Conservation (phyloP, 805 yeast genomes). For the Brettanomyces bruxellensis region DNA sequence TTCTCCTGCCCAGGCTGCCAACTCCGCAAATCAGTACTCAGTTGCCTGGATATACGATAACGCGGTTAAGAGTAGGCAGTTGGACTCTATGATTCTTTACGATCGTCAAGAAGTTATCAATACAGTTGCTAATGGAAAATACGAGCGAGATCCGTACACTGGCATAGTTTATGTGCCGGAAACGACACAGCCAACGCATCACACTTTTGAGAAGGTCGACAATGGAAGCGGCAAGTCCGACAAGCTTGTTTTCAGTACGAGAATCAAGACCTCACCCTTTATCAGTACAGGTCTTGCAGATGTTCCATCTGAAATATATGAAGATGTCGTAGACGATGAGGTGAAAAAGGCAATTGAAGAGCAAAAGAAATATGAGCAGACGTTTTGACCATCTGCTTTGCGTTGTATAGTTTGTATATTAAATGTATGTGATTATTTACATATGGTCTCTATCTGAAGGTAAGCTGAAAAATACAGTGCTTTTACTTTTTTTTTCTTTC, state of each 20-base stretch:
- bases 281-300: conserved; percentile 58
- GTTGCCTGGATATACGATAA: conserved; percentile 75
- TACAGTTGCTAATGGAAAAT: conserved; percentile 28
- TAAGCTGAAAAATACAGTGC: too few species aligned
- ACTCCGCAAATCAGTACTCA: conserved; percentile 30
- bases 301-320: conserved; percentile 52
- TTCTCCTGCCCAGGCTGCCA: neutral
- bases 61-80: conserved; percentile 67
- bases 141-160: conserved; percentile 73
- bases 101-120: conserved; percentile 44
- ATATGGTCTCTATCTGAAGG: too few species aligned
- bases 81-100: conserved; percentile 52
- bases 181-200: conserved; percentile 61
- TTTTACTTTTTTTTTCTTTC: too few species aligned
- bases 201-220: conserved; percentile 22
- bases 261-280: conserved; percentile 25
- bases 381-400: neutral
- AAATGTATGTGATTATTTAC: too few species aligned
- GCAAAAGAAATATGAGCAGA: conserved; percentile 48
- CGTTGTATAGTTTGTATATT: neutral
- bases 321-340: conserved; percentile 48
- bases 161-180: conserved; percentile 71
- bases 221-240: conserved; percentile 14
- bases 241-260: conserved; percentile 38
- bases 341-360: conserved; percentile 49